Evolutionary conservation across 345 rosid species (phyloP), one percentile per base, ranked within the genome.

Genomic region (Cardiospermum halicacabum): DNA sequence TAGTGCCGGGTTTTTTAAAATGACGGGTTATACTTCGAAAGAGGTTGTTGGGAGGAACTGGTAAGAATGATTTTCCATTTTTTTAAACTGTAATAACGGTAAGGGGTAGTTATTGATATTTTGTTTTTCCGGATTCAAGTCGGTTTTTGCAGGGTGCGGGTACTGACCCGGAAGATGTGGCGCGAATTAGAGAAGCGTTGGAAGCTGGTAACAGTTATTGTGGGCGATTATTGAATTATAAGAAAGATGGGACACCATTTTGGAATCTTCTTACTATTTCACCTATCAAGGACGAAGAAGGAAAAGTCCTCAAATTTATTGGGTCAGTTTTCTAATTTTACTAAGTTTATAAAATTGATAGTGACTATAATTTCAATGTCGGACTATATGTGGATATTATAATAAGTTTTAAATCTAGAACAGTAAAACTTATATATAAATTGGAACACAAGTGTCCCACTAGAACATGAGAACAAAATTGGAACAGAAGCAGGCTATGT

Each of bases 181-280:
- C 91, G 0, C 88, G 90, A 73, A 88, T 93, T 4, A 79, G 97
- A 69, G 94, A 78, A 70, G 68, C 92, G 3, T 72, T 93, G 75
- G 75, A 77, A 1, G 30, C 54, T 11, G 98, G 96, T 24, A 61
- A 39, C 16, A 88, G 75, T 65, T 90, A 84, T 75, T 93, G 98
- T 75, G 98, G 94, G 13, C 86, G 98, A 65, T 66, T 93, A 77
- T 71, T 88, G 82, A 93, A 93, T 76, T 93, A 88, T 68, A 90
- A 93, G 80, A 93, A 93, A 75, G 97, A 93, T 60, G 97, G 98
- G 60, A 80, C 89, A 3, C 81, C 94, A 0, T 93, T 93, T 79
- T 93, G 98, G 98, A 93, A 93, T 73, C 87, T 93, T 64, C 98
- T 93, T 34, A 93, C 98, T 1, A 85, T 93, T 69, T 26, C 97